These are phyloP conservation scores for Calocera cornea DNA, from an alignment of 768 basidiomycete species.

Conservation along the genomic window DNA sequence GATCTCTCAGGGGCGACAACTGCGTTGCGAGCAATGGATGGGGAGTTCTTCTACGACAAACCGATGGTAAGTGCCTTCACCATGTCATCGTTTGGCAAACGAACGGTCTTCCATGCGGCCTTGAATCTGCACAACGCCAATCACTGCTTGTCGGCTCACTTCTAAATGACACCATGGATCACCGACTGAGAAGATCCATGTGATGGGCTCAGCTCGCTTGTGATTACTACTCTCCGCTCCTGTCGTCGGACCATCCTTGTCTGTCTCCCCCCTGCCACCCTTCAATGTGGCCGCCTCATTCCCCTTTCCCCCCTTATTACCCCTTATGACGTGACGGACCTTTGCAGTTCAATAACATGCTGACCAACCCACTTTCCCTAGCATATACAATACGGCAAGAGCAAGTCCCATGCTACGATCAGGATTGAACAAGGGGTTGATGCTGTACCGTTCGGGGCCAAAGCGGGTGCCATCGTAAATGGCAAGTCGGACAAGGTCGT, in stretches of 20 bases:
- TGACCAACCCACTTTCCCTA: slow-evolving; percentile 23
- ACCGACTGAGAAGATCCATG: no score
- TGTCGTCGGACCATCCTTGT: no score
- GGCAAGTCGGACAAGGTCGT: slow-evolving; percentile 19
- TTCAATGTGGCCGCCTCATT: no score
- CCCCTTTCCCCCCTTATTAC: no score
- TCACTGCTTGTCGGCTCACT: no score
- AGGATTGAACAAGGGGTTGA: slow-evolving; percentile 62
- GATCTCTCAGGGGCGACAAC: slow-evolving; percentile 84
- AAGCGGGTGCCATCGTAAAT: slow-evolving; percentile 33
- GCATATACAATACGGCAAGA: slow-evolving; percentile 85
- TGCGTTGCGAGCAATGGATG: slow-evolving; percentile 84
- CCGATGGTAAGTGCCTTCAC: slow-evolving; percentile 54
- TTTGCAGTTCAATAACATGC: no score
- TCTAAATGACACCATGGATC: no score
- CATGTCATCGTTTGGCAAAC: background rate
- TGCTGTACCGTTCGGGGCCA: slow-evolving; percentile 5
- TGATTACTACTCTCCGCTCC: no score
- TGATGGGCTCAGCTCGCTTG: no score
- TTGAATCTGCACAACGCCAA: no score
- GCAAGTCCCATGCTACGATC: slow-evolving; percentile 74
- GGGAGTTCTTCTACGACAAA: slow-evolving; percentile 86
- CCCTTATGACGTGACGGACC: no score
- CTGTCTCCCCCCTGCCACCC: no score
- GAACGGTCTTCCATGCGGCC: slow-evolving; percentile 7